Base-by-base conservation (phyloP, 2,329 filamentous ascomycete species). In the Penicillium vulpinum region DNA sequence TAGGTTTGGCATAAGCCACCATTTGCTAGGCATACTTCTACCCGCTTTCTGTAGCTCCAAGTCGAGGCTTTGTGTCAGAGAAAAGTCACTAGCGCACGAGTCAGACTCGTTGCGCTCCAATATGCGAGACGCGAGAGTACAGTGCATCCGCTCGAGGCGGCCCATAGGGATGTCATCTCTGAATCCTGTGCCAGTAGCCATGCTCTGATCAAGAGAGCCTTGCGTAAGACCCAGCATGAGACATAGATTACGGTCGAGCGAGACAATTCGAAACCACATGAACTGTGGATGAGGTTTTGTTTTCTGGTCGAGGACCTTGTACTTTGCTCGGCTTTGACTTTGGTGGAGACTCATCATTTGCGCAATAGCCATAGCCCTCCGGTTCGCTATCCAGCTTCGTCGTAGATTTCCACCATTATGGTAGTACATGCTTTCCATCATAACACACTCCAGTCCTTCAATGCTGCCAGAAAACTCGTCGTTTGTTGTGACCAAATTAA, bases 131-230 rank as follows among this genome's bases (percentile, higher is more conserved):
- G 75, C 73, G 7, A 81, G 71, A 3, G 74, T 67, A 1, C 75
- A 74, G 54, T 83, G 79, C 0, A 76, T 68, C 55, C 77, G 78
- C 55, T 80, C 78, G n/a, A 85, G 71, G 3, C 67, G 72, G 39
- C 81, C 80, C 35, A 73, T 69, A n/a, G 62, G 16, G 79, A 62
- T 0, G 85, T 65, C 2, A 79, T 76, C 51, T 84, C 76, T 16
- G 72, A 74, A 0, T 40, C 11, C 21, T 22, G 21, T 40, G 7
- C 38, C 38, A 16, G 38, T 40, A 13, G 78, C 80, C 1, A 85
- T 61, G 10, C 75, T 8, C 73, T 58, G 4, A 63, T 64, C 64
- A 18, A 61, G 36, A 0, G 62, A 58, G n/a, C 65, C 68, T 11
- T 70, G 69, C 0, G 77, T 75, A 2, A 79, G 63, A 4, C 77